Conservation (phyloP, 441 rosid species). For the Gossypium schwendimanii region DNA sequence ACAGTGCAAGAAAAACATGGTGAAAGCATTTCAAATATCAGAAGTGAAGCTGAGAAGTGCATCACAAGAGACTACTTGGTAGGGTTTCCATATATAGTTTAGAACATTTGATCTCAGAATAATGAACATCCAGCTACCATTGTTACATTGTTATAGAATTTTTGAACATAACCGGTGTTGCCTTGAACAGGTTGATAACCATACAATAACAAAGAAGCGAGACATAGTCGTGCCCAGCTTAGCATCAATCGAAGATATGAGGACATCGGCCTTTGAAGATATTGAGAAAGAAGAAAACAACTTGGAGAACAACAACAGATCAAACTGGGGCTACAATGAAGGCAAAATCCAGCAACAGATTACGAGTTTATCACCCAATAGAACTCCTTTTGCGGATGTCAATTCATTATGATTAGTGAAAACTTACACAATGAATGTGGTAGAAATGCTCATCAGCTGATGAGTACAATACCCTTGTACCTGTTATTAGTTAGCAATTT, state of each 20-base stretch:
- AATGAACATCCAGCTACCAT: background rate
- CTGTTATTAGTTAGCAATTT: background rate
- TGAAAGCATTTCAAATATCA: constrained; percentile 39
- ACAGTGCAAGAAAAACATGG: constrained; percentile 55
- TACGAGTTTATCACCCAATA: constrained; percentile 29
- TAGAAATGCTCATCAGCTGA: constrained; percentile 32
- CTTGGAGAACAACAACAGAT: constrained; percentile 21
- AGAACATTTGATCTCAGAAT: background rate
- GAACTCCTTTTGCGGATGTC: constrained; percentile 63
- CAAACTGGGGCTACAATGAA: constrained; percentile 22
- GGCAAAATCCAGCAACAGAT: constrained; percentile 28
- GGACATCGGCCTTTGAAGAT: constrained; percentile 22
- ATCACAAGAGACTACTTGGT: constrained; percentile 71
- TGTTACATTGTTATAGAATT: background rate
- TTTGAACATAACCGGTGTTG: background rate
- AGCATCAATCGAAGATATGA: constrained; percentile 62
- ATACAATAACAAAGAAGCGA: constrained; percentile 49
- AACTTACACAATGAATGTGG: background rate
- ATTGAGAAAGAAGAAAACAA: constrained; percentile 19
- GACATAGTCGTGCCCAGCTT: constrained; percentile 50
- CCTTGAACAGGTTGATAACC: constrained; percentile 49
- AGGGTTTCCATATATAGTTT: constrained; percentile 4
- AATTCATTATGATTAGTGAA: constrained; percentile 25
- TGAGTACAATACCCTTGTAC: constrained; percentile 19
- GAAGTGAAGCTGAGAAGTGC: constrained; percentile 60